phyloP scores from a whole-genome alignment of 305 asterid species.

The Plantago coronopus region DNA sequence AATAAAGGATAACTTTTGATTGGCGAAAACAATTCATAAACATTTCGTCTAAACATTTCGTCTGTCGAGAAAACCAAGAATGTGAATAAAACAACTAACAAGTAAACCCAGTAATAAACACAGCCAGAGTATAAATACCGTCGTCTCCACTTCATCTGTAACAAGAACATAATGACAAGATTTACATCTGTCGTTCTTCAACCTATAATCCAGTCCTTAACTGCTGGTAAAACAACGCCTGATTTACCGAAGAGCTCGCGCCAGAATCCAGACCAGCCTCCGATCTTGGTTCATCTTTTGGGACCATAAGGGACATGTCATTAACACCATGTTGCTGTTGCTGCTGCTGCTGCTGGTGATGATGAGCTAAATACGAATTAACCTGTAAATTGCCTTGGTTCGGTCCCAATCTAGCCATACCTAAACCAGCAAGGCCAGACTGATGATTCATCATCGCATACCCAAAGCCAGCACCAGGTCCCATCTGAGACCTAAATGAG shows the following conservation, averaged over 20 bases:
- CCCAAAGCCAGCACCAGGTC: constrained; percentile 37
- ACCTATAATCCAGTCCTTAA: constrained; percentile 64
- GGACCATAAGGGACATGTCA: constrained; percentile 37
- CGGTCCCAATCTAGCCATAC: constrained; percentile 36
- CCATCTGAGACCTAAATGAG: constrained; percentile 34
- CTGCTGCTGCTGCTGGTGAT: constrained; percentile 18
- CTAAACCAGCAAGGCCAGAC: constrained; percentile 30
- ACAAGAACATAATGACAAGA: constrained; percentile 23
- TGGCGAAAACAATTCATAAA: too few relatives aligned
- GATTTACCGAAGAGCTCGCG: constrained; percentile 31
- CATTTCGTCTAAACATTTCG: not conserved
- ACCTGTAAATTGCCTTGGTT: constrained; percentile 29
- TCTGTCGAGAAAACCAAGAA: constrained; percentile 22
- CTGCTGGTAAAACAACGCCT: constrained; percentile 58
- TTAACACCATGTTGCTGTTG: constrained; percentile 18
- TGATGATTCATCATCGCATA: constrained; percentile 47
- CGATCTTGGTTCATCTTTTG: constrained; percentile 47
- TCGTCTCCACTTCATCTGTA: constrained; percentile 23
- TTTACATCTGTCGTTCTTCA: constrained; percentile 72
- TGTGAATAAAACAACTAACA: constrained; percentile 22
- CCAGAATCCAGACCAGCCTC: constrained; percentile 41
- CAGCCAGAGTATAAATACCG: constrained; percentile 19
- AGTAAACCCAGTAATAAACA: constrained; percentile 21
- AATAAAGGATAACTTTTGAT: too few relatives aligned
- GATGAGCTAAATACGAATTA: constrained; percentile 33